Conservation (phyloP, 176 grass and related monocot genomes). For the Bromus sterilis region DNA sequence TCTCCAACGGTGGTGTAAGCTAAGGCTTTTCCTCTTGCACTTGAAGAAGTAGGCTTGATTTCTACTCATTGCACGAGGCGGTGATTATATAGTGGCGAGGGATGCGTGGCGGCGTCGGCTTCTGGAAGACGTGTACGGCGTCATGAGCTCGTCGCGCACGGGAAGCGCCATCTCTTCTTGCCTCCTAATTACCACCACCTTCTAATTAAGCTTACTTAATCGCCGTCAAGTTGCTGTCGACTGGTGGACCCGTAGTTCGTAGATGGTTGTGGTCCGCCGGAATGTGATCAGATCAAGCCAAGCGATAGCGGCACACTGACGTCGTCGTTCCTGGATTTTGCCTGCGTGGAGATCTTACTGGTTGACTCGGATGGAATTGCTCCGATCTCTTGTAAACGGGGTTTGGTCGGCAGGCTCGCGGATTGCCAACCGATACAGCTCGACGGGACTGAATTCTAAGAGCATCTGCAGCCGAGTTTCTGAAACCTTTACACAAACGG, state of each 20-base stretch:
- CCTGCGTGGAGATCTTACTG: background rate
- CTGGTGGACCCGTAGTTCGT: background rate
- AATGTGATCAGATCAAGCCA: background rate
- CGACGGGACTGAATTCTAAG: no score
- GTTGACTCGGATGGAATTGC: background rate
- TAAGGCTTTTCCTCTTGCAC: background rate
- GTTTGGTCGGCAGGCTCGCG: background rate
- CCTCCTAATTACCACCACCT: background rate
- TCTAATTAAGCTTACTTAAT: background rate
- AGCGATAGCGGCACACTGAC: background rate
- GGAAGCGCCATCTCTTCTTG: background rate
- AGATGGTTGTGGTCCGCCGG: background rate
- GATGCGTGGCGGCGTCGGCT: background rate
- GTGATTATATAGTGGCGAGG: constrained; percentile 18
- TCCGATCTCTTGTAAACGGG: background rate
- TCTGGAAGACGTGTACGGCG: constrained; percentile 14
- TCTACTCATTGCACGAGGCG: background rate
- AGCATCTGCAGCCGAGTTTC: no score
- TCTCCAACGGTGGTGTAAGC: background rate
- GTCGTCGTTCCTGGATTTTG: background rate
- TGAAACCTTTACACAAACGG: no score
- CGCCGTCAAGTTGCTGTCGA: background rate
- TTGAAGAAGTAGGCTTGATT: background rate
- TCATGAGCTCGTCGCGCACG: constrained; percentile 1
- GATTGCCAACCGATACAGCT: background rate